Evolutionary conservation across 139 green algal species (phyloP), one percentile per base, ranked within the genome.

Genomic region (Astrephomene gubernaculifera): DNA sequence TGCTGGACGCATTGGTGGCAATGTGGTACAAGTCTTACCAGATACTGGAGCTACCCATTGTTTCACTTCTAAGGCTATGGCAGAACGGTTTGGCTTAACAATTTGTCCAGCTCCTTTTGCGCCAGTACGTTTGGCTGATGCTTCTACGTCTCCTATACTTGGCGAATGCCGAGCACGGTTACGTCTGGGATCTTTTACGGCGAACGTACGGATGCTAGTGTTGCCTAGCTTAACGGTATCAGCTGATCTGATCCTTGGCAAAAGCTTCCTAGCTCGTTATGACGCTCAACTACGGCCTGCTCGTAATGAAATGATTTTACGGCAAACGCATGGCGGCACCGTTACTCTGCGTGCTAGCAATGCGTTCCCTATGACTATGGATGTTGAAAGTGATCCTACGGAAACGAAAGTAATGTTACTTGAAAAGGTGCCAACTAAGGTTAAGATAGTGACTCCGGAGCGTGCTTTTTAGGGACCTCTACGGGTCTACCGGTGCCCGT

Each of bases 231-330:
- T 79, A 1, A 79, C 71, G 5, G 1, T n/a, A 12, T 64, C 71
- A 0, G 71, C 71, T 10, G 71, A 79, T 31, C 2, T 79, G 4
- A 43, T 78, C 19, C 29, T 78, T 25, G 70, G 70, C 12, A 41
- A 78, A 43, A 78, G 25, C 25, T 78, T 78, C 9, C 38, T 78
- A 27, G 36, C 60, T 39, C 41, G 70, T 22, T 78, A n/a, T 78
- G 36, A 74, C 5, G 67, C 67, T 3, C 17, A 53, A 52, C 53
- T 74, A 38, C 52, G 33, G 14, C 36, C 67, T 10, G 36, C 38
- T n/a, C n/a, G n/a, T n/a, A n/a, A n/a, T n/a, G n/a, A n/a, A n/a
- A n/a, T n/a, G n/a, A n/a, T n/a, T n/a, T n/a, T n/a, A n/a, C n/a
- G n/a, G n/a, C n/a, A n/a, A n/a, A n/a, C n/a, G n/a, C n/a, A n/a